Conservation (phyloP, 805 yeast species). For the Barnettozyma sucrosica region DNA sequence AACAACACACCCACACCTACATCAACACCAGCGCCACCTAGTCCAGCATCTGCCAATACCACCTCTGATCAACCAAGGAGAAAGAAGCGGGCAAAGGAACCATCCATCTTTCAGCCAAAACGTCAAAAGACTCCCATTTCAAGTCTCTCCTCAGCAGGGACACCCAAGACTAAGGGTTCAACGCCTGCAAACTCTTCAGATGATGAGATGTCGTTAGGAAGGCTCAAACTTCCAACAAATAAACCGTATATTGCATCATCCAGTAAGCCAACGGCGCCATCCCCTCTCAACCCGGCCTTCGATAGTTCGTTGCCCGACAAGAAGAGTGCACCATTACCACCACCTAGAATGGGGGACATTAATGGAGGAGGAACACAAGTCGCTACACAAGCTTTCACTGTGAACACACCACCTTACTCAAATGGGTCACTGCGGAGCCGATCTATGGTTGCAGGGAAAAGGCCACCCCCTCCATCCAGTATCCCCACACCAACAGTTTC, state of each 20-base stretch:
- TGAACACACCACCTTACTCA: background rate
- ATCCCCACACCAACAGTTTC: conserved; percentile 13
- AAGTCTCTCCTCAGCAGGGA: conserved; percentile 8
- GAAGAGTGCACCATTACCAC: background rate
- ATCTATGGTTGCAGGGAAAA: background rate
- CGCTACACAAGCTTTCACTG: background rate
- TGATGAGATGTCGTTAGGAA: conserved; percentile 16
- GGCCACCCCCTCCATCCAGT: conserved; percentile 10
- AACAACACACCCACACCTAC: background rate
- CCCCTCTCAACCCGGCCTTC: conserved; percentile 10
- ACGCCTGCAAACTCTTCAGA: conserved; percentile 7
- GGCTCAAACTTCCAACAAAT: conserved; percentile 7
- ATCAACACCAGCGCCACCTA: background rate
- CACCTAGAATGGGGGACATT: background rate
- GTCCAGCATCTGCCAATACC: conserved; percentile 1
- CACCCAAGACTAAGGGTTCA: conserved; percentile 3
- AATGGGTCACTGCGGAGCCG: background rate
- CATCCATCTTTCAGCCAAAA: conserved; percentile 24
- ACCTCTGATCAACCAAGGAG: background rate
- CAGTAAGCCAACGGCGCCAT: conserved; percentile 12
- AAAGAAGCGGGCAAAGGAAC: conserved; percentile 16
- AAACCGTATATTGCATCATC: background rate
- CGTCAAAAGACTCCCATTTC: conserved; percentile 16
- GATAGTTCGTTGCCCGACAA: background rate
- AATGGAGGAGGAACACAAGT: background rate